Percentiles rank a stretch among this genome's conserved stretches.
Evolutionary conservation across 2,329 filamentous ascomycete species (phyloP).

Genomic region (Aspergillus candidus): DNA sequence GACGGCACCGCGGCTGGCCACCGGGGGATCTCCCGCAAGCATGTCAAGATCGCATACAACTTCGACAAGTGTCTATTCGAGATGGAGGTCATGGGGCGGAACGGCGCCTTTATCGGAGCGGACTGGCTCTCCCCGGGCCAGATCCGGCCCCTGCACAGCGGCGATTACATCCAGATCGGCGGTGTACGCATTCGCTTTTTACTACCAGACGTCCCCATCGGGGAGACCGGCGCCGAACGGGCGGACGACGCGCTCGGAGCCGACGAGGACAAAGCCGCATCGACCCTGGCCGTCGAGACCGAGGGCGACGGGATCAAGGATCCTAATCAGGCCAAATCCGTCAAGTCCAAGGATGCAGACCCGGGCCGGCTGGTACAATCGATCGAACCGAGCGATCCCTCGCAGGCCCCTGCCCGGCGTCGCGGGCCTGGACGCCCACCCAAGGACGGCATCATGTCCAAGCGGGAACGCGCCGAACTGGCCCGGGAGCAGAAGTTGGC

Average conservation of each 20-base stretch:
- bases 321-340: slow-evolving; percentile 33
- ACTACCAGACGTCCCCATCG: slow-evolving; percentile 47
- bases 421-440: slow-evolving; percentile 58
- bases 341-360: slow-evolving; percentile 27
- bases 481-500: slow-evolving; percentile 49
- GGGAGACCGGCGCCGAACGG: slow-evolving; percentile 44
- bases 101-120: slow-evolving; percentile 52
- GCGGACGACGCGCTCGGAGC: slow-evolving; percentile 37
- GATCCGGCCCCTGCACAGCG: slow-evolving; percentile 48
- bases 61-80: slow-evolving; percentile 52
- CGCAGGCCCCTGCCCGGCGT: slow-evolving; percentile 36
- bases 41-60: slow-evolving; percentile 57
- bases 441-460: slow-evolving; percentile 63
- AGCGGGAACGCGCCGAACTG: slow-evolving; percentile 53
- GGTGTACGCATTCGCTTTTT: slow-evolving; percentile 53
- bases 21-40: slow-evolving; percentile 56
- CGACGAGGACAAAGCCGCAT: slow-evolving; percentile 26
- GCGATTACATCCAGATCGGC: slow-evolving; percentile 55
- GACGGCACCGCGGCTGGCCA: slow-evolving; percentile 45
- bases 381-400: slow-evolving; percentile 32
- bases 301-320: slow-evolving; percentile 33
- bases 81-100: slow-evolving; percentile 54
- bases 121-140: slow-evolving; percentile 44
- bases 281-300: slow-evolving; percentile 36
- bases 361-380: slow-evolving; percentile 22